Conservation (phyloP, 495 filamentous ascomycete genomes). For the Choiromyces venosus region DNA sequence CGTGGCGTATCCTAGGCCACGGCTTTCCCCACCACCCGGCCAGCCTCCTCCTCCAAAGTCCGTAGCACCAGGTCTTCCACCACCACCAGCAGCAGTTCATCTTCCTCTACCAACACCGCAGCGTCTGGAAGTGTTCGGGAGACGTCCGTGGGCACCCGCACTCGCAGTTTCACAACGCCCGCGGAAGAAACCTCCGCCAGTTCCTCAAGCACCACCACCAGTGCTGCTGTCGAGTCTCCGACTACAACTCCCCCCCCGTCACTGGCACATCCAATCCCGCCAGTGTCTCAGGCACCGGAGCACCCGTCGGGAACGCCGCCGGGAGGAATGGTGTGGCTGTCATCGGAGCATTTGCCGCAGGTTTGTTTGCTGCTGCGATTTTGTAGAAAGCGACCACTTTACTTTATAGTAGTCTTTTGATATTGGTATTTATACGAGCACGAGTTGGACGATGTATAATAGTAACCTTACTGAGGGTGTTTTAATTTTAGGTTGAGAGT, state of each 20-base stretch:
- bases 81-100: background rate
- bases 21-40: conserved; percentile 5
- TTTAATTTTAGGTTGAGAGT: background rate
- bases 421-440: background rate
- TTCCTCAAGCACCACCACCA: background rate
- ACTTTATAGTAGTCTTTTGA: too few relatives aligned
- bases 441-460: background rate
- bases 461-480: too few relatives aligned
- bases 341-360: conserved; percentile 3
- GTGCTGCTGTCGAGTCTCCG: background rate
- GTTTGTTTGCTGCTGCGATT: conserved; percentile 8
- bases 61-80: conserved; percentile 5
- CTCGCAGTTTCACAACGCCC: background rate
- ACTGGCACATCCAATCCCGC: background rate
- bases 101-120: background rate
- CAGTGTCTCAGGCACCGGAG: background rate
- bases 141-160: too few relatives aligned
- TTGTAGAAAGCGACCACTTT: conserved; percentile 1
- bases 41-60: conserved; percentile 2
- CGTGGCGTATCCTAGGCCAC: background rate
- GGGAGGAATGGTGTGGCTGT: conserved; percentile 8
- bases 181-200: background rate
- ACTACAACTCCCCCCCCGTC: background rate
- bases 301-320: background rate
- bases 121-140: too few relatives aligned